Percentiles rank a stretch among this genome's conserved stretches.
Conservation (phyloP, 106 monocot genomes). For the Posidonia australis region DNA sequence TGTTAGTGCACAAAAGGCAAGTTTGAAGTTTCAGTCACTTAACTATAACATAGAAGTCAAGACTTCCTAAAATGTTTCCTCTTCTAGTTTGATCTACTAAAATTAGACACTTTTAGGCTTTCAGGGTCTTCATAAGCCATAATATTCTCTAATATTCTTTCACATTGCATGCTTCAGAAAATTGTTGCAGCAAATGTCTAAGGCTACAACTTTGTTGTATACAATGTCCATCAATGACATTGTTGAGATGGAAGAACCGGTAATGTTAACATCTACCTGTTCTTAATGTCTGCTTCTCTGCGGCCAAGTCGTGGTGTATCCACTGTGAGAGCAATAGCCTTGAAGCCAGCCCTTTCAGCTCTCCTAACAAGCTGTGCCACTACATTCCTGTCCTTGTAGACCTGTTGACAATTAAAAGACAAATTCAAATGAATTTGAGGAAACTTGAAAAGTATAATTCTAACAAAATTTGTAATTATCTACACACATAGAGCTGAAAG, state of each 20-base stretch:
- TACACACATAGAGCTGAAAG: constrained; percentile 84
- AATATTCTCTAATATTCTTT: background rate
- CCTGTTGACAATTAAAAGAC: background rate
- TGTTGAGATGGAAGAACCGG: background rate
- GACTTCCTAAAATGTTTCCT: background rate
- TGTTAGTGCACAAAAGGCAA: background rate
- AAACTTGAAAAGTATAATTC: background rate
- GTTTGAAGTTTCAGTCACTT: background rate
- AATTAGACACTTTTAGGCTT: background rate
- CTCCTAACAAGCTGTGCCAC: constrained; percentile 13
- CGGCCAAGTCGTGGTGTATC: constrained; percentile 19
- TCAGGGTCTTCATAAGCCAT: background rate
- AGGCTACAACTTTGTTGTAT: too few relatives aligned
- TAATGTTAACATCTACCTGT: background rate
- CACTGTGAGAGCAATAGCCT: constrained; percentile 19
- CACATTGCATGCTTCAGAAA: too few relatives aligned
- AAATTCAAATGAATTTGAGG: background rate
- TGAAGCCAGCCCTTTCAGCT: constrained; percentile 23
- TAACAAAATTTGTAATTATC: background rate
- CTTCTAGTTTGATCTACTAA: background rate
- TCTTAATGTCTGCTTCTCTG: constrained; percentile 18
- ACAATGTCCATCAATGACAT: background rate
- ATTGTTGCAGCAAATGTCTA: too few relatives aligned
- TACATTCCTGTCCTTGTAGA: constrained; percentile 17
- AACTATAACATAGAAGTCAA: background rate